phyloP scores from a whole-genome alignment of 306 rosid genomes.

The Castanea mollissima region DNA sequence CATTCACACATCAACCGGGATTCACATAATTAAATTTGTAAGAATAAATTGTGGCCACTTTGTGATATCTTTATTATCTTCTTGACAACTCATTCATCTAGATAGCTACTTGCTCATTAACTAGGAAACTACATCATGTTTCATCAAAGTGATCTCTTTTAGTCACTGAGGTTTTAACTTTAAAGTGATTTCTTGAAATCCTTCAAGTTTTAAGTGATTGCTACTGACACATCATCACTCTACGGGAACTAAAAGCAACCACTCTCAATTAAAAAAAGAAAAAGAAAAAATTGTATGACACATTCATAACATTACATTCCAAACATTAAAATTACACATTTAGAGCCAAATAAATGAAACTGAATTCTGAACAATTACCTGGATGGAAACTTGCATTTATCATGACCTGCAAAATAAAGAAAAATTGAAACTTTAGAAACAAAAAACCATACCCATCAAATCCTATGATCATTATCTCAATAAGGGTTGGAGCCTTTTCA shows the following conservation, averaged over 20 bases:
- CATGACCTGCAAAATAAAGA: conserved; percentile 60
- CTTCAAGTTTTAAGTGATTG: too few relatives aligned
- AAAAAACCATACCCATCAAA: not conserved
- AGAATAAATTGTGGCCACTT: not conserved
- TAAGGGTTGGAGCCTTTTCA: not conserved
- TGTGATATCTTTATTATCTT: not conserved
- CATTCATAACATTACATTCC: not conserved
- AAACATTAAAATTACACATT: not conserved
- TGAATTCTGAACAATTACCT: conserved; percentile 45
- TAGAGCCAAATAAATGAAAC: not conserved
- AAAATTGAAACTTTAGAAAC: too few relatives aligned
- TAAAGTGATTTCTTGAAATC: too few relatives aligned
- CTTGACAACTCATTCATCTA: not conserved
- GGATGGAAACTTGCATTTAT: conserved; percentile 73
- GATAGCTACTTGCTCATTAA: not conserved
- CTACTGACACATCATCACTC: too few relatives aligned
- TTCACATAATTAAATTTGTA: not conserved
- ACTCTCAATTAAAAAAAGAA: not conserved
- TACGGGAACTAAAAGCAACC: too few relatives aligned
- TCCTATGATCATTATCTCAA: not conserved
- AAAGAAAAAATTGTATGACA: not conserved
- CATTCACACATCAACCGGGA: not conserved
- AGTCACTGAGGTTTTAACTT: too few relatives aligned
- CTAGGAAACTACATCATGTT: not conserved
- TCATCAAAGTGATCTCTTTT: not conserved